Evolutionary conservation across 2,329 filamentous ascomycete species (phyloP), one percentile per base, ranked within the genome.

Genomic region (Fusarium sp.): DNA sequence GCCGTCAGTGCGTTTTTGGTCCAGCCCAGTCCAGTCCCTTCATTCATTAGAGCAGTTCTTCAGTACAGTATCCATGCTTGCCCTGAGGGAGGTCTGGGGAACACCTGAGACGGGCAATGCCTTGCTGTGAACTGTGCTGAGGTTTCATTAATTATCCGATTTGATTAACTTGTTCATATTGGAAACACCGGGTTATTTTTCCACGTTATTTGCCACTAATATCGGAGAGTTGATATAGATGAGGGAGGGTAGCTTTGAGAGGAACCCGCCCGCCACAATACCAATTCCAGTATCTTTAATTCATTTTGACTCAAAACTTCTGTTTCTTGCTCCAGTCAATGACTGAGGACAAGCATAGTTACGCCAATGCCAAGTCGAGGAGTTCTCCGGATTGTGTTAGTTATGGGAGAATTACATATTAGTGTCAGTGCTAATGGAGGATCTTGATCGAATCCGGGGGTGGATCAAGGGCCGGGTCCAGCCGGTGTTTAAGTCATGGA

Each of bases 361-460:
- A 10, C 9, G 28, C 36, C 49, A 44, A 57, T 63, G 14, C 28
- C 21, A 24, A 63, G 22, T 26, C 36, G 22, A 24, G 31, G 19
- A 21, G 6, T 8, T 22, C 28, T 38, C 47, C 36, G 24, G 31
- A 42, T 43, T 31, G 22, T 33, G 26, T 36, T 33, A 19, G 31
- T 17, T 14, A 31, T 24, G 31, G 42, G 59, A 34, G 45, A 33
- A 9, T 38, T 47, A 55, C 28, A 31, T 31, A 13, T 31, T 31
- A 31, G 28, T 31, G 28, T 31, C 10, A 10, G 28, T 31, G 28
- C 10, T 31, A 10, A 31, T 5, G 22, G 42, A 57, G 46, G 47
- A 47, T 65, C 39, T 61, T 21, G 49, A 26, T 50, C 45, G 33
- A 28, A 65, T 55, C 38, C 17, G 50, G 53, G 40, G 33, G 49